These are phyloP conservation scores for Talaromyces sp. DNA, from an alignment of 2,329 filamentous ascomycete species.

Conservation along the genomic window DNA sequence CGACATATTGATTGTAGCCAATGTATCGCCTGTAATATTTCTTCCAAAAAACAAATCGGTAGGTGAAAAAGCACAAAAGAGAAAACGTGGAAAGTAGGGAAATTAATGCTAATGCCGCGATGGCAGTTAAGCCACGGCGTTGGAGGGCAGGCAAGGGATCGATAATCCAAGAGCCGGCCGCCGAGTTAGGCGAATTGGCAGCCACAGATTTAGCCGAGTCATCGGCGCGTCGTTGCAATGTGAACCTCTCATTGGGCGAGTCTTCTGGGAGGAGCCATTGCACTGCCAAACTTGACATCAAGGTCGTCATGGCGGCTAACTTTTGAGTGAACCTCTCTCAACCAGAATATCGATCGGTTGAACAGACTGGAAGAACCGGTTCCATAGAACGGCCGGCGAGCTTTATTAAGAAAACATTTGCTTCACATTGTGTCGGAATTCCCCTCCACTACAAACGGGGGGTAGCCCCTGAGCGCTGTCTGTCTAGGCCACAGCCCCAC, in stretches of 20 bases:
- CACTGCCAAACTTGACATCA: slow-evolving; percentile 6
- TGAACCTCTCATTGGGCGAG: background rate
- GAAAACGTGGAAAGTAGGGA: slow-evolving; percentile 13
- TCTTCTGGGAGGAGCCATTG: slow-evolving; percentile 5
- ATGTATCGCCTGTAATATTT: slow-evolving; percentile 21
- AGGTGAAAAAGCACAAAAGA: slow-evolving; percentile 19
- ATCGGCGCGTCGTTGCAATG: slow-evolving; percentile 7
- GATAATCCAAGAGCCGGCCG: slow-evolving; percentile 16
- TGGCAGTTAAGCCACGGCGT: slow-evolving; percentile 13
- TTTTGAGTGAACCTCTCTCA: background rate
- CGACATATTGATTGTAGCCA: slow-evolving; percentile 52
- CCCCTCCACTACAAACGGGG: background rate
- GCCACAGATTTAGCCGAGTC: slow-evolving; percentile 11
- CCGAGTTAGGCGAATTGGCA: slow-evolving; percentile 19
- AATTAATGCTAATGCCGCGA: slow-evolving; percentile 8
- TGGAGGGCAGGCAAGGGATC: slow-evolving; percentile 17
- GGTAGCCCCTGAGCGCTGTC: background rate
- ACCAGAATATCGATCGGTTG: background rate
- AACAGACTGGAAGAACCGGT: background rate
- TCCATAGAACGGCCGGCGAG: background rate
- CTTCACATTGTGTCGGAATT: background rate
- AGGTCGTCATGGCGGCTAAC: slow-evolving; percentile 12
- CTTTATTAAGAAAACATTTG: background rate
- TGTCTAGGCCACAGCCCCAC: background rate
- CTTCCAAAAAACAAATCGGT: slow-evolving; percentile 21